phyloP scores from a whole-genome alignment of 129 eudicot genomes.

The Tagetes erecta region DNA sequence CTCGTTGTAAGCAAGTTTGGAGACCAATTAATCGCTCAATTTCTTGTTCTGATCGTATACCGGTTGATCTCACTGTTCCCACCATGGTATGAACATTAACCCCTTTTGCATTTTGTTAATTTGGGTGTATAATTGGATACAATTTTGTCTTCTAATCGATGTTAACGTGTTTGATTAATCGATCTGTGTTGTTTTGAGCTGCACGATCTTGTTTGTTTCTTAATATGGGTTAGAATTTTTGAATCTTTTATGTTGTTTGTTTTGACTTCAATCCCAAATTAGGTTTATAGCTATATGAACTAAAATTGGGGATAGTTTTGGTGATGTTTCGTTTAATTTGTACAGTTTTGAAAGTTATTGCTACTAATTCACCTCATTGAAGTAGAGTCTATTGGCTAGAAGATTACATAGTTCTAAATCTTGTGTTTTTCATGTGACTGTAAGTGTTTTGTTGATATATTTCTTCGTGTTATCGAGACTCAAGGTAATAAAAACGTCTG shows the following conservation, averaged over 20 bases:
- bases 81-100: slow-evolving; percentile 27
- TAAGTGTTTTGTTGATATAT: neutral
- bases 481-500: neutral
- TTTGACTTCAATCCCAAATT: neutral
- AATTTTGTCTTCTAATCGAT: slow-evolving; percentile 5
- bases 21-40: slow-evolving; percentile 26
- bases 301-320: neutral
- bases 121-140: neutral
- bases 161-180: neutral
- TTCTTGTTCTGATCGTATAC: neutral
- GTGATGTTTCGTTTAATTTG: neutral
- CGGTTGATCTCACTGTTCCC: slow-evolving; percentile 19
- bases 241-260: neutral
- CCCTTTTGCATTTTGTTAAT: neutral
- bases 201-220: neutral
- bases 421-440: neutral
- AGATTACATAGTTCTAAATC: neutral
- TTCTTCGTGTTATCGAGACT: neutral
- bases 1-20: slow-evolving; percentile 34
- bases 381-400: neutral
- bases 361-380: slow-evolving; percentile 1
- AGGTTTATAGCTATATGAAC: slow-evolving; percentile 5
- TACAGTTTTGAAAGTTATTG: neutral
- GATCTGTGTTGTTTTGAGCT: slow-evolving; percentile 10
- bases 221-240: neutral